Base-by-base conservation (phyloP, 768 basidiomycete genomes). In the Pulveroboletus frians region DNA sequence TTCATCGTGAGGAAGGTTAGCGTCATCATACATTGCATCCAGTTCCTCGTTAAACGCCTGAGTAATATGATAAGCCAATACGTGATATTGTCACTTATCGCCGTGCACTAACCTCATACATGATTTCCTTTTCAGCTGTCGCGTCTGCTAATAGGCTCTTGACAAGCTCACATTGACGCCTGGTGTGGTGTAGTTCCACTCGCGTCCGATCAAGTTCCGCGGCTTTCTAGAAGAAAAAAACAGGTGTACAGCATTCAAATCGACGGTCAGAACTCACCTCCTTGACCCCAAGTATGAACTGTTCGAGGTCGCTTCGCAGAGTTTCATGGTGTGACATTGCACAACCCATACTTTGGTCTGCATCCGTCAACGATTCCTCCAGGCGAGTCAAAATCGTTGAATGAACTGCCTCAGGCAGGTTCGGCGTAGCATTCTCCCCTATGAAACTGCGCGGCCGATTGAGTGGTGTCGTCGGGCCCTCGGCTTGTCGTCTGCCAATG, bases 1-100 rank as follows among this genome's bases (percentile, higher is more conserved):
- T 58, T 92, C 88, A 41, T 84, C 81, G 18, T 83, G 81, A 10
- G 92, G 90, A 42, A 94, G 78, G 51, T 85, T 79, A 23, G 79
- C 80, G 50, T 93, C 90, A 43, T 86, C 85, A 68, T 84, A 95
- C 88, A 95, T 90, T 15, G 79, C 82, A 55, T 93, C 92, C 29
- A 96, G 76, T 64, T 95, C 92, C 62, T 92, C 91, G 64, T 96
- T 95, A 71, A 96, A 94, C 3, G 90, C 88, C 92, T 94, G 53
- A 2, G 35, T 36, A 43, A 38, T 43, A 29, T n/a, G 47, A 47
- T 42, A 27, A 58, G 32, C 26, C 10, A 40, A 32, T 35, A 27
- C 32, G 1, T 31, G 31, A 39, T 15, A 36, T 37, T 1, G 14
- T 55, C 47, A 18, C n/a, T 21, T 26, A 23, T 23, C n/a, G 30